Percentiles rank a stretch among this genome's conserved stretches.
phyloP scores from a whole-genome alignment of 2,329 filamentous ascomycete species.

The Cercospora sp. region DNA sequence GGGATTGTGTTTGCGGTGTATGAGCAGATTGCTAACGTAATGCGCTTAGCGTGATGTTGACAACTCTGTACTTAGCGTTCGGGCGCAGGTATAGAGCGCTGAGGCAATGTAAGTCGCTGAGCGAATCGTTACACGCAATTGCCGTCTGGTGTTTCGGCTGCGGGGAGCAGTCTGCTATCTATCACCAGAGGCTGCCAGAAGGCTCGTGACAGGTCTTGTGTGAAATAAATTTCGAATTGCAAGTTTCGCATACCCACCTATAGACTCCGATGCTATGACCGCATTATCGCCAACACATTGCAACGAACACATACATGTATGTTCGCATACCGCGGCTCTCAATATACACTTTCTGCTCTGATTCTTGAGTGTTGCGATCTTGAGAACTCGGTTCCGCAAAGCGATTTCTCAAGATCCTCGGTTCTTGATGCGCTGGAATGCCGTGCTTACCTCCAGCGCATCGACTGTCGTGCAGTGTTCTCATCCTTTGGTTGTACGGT shows the following conservation, averaged over 20 bases:
- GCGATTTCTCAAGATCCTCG: not conserved
- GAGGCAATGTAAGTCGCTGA: not conserved
- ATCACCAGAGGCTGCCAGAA: not conserved
- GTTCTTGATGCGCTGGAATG: not conserved
- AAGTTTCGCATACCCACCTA: not conserved
- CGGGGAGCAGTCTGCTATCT: not conserved
- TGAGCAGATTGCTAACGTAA: constrained; percentile 33
- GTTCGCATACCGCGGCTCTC: not conserved
- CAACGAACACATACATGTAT: not conserved
- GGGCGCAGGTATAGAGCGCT: not conserved
- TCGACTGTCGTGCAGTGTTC: not conserved
- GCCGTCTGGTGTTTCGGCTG: not conserved
- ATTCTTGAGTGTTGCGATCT: not conserved
- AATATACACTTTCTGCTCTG: not conserved
- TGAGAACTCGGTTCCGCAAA: not conserved
- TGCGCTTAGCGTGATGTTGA: constrained; percentile 14
- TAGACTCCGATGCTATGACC: constrained; percentile 1
- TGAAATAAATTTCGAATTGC: not conserved
- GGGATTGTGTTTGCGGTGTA: constrained; percentile 40
- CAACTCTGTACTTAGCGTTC: constrained; percentile 6
- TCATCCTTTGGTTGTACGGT: not conserved
- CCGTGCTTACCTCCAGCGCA: not conserved
- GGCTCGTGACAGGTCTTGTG: not conserved
- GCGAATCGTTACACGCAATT: not conserved
- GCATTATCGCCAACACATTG: not conserved